Base-by-base conservation (phyloP, 257 asterid genomes). In the Solanum virginianum region DNA sequence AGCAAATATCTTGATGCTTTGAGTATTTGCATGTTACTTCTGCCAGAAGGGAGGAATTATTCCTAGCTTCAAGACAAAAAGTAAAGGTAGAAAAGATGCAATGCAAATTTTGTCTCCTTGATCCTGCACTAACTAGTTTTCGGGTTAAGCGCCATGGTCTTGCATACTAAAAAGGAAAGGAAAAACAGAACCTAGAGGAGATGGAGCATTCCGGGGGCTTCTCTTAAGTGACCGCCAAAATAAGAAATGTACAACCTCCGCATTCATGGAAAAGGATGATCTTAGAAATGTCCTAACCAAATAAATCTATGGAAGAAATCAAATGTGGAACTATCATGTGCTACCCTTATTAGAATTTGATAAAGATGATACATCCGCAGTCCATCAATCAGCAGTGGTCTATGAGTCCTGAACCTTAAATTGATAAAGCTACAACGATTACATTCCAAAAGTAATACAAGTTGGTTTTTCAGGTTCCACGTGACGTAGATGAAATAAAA, bases 391-490 rank as follows among this genome's bases (percentile, higher is more conserved):
- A 80, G 88, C 90, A 89, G 90, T 87, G 89, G 91, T 90, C 92
- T 88, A 89, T 92, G 86, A 85, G 91, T 89, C 88, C 88, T 87
- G 91, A 92, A 88, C 84, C 87, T 94, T 90, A 92, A 92, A 91
- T 92, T 70, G 88, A 90, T 87, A 91, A 88, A 88, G 88, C 93
- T 94, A 91, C 92, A 87, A 90, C 82, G 90, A 85, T 83, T 92
- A 88, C 92, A 85, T 53, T 87, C 91, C 91, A 88, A 20, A 87
- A 87, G 84, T 83, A 86, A 87, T 77, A 79, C 53, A 79, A 53
- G 82, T 26, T 79, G 60, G 81, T 2, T 32, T 85, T 88, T 59
- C 63, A 80, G 85, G 85, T 84, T 72, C 86, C 89, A 53, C 36
- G 86, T 56, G 87, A 84, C 74, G 86, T 84, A 87, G 86, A 87